Evolutionary conservation across 139 green algal species (phyloP), one percentile per base, ranked within the genome.

Genomic region (Yamagishiella unicocca): DNA sequence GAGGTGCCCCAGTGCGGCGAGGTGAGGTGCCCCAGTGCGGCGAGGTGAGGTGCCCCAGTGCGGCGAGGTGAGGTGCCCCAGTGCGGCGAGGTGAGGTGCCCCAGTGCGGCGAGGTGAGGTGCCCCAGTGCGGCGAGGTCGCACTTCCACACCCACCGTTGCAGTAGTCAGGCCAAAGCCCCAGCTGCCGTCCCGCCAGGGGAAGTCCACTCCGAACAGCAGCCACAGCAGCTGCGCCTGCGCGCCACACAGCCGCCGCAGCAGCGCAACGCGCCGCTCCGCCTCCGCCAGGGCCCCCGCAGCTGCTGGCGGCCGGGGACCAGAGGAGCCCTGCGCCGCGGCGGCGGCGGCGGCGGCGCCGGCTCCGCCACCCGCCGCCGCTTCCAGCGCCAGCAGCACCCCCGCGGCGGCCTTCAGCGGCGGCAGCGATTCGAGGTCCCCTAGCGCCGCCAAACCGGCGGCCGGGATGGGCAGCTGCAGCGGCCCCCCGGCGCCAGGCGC

Each of bases 191-290:
- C 80, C 25, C 80, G n/a, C 80, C 80, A 78, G 31, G 80, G 80
- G 10, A 25, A 40, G 43, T 78, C 43, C 43, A 86, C 43, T 0
- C 80, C 80, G 1, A 78, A 53, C 80, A 86, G 2, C 33, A 86
- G 64, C 80, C 80, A 86, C 80, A 86, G 64, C 62, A 86, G 45
- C 66, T 86, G 80, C n/a, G 64, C 80, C 43, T 78, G 62, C 45
- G 64, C 80, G 22, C 80, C 80, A 24, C 31, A 74, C 66, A 77
- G 45, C 80, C 33, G 22, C 62, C 25, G 43, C 43, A 86, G 66
- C 31, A 29, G 3, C 64, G 19, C 31, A n/a, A 86, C 61, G 31
- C 43, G 43, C 6, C 22, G 43, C 64, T 77, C 80, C 43, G 79
- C 55, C n/a, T 19, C 79, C 40, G 25, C 40, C 61, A 5, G n/a